Percentiles rank a stretch among this genome's conserved stretches.
These are phyloP conservation scores for Madurella mycetomatis DNA, from an alignment of 2,329 filamentous ascomycete genomes.

Conservation along the genomic window DNA sequence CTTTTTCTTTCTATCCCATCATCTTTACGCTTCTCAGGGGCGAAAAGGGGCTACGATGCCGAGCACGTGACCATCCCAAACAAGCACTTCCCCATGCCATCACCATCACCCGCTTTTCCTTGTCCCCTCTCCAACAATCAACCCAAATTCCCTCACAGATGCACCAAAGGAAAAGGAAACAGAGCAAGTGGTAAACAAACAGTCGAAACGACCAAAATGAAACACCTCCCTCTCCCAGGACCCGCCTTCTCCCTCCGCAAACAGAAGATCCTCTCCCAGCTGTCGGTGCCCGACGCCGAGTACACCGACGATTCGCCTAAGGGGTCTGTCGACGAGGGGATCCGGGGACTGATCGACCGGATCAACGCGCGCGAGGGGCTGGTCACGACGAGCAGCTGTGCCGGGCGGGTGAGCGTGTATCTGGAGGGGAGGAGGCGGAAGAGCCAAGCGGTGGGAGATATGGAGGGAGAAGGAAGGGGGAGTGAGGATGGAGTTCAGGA, in stretches of 20 bases:
- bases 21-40: not conserved
- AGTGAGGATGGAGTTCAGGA: conserved; percentile 6
- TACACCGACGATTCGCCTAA: conserved; percentile 87
- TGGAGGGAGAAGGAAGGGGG: conserved; percentile 16
- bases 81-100: not conserved
- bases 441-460: conserved; percentile 13
- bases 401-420: conserved; percentile 82
- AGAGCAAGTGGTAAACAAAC: not conserved
- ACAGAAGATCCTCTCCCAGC: conserved; percentile 63
- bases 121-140: too few species aligned
- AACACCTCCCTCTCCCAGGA: conserved; percentile 30
- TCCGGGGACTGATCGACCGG: conserved; percentile 70
- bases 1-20: too few species aligned
- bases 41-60: not conserved
- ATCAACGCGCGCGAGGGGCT: conserved; percentile 72
- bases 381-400: conserved; percentile 91
- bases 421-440: conserved; percentile 65
- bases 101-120: too few species aligned
- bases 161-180: not conserved
- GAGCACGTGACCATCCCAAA: conserved; percentile 7
- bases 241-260: conserved; percentile 59
- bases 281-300: conserved; percentile 62
- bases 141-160: not conserved
- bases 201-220: conserved; percentile 7
- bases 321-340: conserved; percentile 75